phyloP scores from a whole-genome alignment of 208 protist genomes.

The Leishmania arabica region DNA sequence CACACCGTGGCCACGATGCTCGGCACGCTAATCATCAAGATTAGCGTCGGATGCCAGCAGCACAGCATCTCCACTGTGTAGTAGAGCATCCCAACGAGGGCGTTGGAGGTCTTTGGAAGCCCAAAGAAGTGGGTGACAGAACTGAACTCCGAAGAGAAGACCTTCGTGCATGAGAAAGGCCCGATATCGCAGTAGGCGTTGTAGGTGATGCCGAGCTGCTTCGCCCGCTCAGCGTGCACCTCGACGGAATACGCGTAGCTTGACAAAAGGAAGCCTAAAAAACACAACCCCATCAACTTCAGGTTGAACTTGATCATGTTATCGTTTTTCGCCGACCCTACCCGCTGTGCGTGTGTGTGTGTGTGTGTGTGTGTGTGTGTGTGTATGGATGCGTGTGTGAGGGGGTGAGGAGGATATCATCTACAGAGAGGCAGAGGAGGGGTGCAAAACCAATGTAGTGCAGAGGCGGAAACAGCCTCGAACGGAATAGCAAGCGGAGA shows the following conservation, averaged over 20 bases:
- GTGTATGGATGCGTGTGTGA: background rate
- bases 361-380: background rate
- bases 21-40: constrained; percentile 43
- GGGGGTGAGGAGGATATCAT: no score
- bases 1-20: constrained; percentile 44
- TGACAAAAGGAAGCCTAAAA: constrained; percentile 55
- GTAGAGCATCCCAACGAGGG: constrained; percentile 58
- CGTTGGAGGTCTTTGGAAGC: constrained; percentile 68
- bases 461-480: background rate
- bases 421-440: background rate
- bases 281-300: constrained; percentile 33
- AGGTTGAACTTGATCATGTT: constrained; percentile 22
- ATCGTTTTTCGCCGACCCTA: no score
- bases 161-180: constrained; percentile 69
- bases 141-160: constrained; percentile 75
- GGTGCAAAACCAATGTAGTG: background rate
- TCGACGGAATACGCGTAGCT: constrained; percentile 78
- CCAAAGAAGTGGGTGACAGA: constrained; percentile 56
- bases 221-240: constrained; percentile 38
- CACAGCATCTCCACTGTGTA: constrained; percentile 53
- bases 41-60: constrained; percentile 36
- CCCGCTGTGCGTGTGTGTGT: no score
- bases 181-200: constrained; percentile 73
- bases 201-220: constrained; percentile 45
- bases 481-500: background rate